phyloP scores from a whole-genome alignment of 148 eudicot genomes.

The Tetragonia tetragonoides region DNA sequence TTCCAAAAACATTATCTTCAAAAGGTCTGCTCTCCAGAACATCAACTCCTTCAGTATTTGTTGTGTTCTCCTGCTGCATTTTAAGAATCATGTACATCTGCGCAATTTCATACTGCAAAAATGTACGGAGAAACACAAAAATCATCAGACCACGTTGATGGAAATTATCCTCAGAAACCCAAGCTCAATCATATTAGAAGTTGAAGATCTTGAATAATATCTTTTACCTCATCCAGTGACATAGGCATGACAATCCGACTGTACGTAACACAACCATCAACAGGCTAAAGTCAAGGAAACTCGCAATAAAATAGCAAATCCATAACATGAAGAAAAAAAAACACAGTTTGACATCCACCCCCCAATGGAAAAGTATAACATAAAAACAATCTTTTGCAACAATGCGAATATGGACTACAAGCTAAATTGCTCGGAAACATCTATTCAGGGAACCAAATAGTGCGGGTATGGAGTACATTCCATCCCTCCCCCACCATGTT shows the following conservation, averaged over 20 bases:
- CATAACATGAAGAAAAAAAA: background rate
- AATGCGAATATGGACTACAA: no score
- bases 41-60: conserved; percentile 62
- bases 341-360: no score
- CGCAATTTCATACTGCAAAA: conserved; percentile 62
- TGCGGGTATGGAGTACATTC: no score
- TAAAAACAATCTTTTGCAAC: no score
- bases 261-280: conserved; percentile 15
- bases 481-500: no score
- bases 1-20: conserved; percentile 52
- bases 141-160: conserved; percentile 4
- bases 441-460: no score
- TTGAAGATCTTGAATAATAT: background rate
- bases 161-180: background rate
- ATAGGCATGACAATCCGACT: conserved; percentile 80
- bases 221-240: conserved; percentile 63
- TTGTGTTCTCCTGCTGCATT: conserved; percentile 59
- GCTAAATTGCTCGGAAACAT: no score
- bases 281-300: conserved; percentile 31
- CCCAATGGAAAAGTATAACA: no score
- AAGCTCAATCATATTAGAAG: background rate
- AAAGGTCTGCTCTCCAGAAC: conserved; percentile 51
- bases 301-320: background rate
- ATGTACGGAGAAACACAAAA: background rate
- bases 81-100: conserved; percentile 63